Evolutionary conservation across 306 rosid species (phyloP).

Genomic region (Cucurbita ficifolia): DNA sequence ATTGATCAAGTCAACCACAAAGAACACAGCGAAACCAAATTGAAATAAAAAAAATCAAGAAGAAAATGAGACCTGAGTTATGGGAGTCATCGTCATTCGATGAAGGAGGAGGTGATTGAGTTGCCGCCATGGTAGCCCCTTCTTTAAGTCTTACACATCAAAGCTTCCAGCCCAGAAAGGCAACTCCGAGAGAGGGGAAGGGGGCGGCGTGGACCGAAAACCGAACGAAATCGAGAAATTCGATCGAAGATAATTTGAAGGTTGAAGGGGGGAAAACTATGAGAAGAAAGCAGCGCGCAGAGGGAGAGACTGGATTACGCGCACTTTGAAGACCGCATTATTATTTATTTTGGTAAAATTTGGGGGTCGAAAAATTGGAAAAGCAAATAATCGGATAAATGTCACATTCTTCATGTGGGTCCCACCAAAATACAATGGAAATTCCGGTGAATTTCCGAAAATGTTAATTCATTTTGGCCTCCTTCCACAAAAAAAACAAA

Average conservation of each 20-base stretch:
- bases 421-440: background rate
- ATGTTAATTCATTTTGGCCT: too few species aligned
- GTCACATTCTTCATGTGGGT: background rate
- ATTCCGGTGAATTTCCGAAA: background rate
- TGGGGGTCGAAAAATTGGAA: background rate
- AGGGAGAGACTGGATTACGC: background rate
- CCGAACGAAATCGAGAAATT: background rate
- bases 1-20: background rate
- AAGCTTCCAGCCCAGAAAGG: background rate
- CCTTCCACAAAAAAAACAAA: background rate
- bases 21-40: background rate
- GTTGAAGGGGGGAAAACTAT: background rate
- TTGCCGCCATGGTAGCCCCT: background rate
- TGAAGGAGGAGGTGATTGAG: slow-evolving; percentile 17
- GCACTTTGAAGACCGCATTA: background rate
- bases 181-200: background rate
- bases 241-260: background rate
- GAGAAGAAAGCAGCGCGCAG: background rate
- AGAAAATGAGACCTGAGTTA: slow-evolving; percentile 28
- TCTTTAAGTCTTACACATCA: background rate
- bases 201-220: background rate
- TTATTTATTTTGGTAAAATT: background rate
- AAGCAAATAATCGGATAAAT: background rate
- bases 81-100: slow-evolving; percentile 17
- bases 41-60: background rate